Base-by-base conservation (phyloP, 2,329 filamentous ascomycete species). In the Colletotrichum neosansevieriae region DNA sequence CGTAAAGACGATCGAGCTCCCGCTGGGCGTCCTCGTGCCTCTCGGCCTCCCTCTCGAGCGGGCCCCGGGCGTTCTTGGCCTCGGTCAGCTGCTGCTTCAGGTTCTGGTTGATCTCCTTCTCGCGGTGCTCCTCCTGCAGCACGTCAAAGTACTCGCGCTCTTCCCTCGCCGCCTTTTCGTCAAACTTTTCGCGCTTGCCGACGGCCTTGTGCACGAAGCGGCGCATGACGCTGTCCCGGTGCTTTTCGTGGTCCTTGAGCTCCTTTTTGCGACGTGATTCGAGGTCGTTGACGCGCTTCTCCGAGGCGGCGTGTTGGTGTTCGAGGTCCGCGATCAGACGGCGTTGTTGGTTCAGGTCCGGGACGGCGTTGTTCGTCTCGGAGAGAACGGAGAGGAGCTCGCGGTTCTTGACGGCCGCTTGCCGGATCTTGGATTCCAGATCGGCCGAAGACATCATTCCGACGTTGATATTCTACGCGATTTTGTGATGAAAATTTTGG, bases 121-220 rank as follows among this genome's bases (percentile, higher is more conserved):
- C 81, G 24, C 82, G 78, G 24, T 84, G 79, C 65, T 84, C 79
- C 34, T 82, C 75, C 67, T 86, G 82, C 53, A 86, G 79, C 0
- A 82, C 86, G 51, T 85, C 82, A 29, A 86, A 80, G 74, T 87
- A 89, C 70, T 88, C 86, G 49, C 78, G 76, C 74, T 88, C 86
- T 74, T 88, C 86, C 69, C 84, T 85, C 56, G 81, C 80, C 13
- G 85, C 83, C 57, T 79, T 81, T n/a, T 80, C 79, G 15, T 79
- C 76, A 70, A 86, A 86, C 58, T 82, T 82, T n/a, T 81, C 83
- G 47, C 80, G 79, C 69, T 82, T 82, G 32, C 86, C 83, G 4
- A 81, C 78, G 10, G 86, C 77, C 67, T 82, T 85, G 79, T 85
- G 85, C 44, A 83, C 78, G 72, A 86, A 85, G 44, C 86, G 83